Conservation (phyloP, 371 early-diverging fungal species). For the Mucor plumbeus region DNA sequence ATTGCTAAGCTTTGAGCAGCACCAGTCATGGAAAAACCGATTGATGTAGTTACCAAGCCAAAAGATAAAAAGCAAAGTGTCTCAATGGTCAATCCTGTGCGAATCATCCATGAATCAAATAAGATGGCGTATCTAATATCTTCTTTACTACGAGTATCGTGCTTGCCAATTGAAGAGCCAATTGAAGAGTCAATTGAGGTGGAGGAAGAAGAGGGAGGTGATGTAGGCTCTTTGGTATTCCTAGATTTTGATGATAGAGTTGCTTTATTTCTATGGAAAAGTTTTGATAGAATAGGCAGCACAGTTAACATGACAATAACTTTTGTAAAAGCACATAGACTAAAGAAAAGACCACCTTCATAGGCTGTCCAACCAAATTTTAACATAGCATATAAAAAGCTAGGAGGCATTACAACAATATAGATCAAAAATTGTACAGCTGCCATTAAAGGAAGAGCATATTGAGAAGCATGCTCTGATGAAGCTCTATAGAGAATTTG, state of each 20-base stretch:
- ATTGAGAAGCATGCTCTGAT: slow-evolving; percentile 13
- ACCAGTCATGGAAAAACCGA: slow-evolving; percentile 34
- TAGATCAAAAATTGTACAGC: slow-evolving; percentile 32
- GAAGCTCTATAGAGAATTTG: slow-evolving; percentile 23
- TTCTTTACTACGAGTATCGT: neutral
- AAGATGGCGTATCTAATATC: slow-evolving; percentile 8
- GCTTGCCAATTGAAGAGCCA: neutral
- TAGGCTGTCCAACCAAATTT: slow-evolving; percentile 50
- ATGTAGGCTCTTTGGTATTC: neutral
- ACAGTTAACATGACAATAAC: slow-evolving; percentile 31
- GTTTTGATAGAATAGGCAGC: slow-evolving; percentile 34
- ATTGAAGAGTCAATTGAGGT: neutral
- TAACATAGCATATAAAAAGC: slow-evolving; percentile 51
- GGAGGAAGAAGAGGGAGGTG: neutral
- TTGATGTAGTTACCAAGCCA: slow-evolving; percentile 35
- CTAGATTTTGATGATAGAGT: neutral
- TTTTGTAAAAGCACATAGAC: slow-evolving; percentile 26
- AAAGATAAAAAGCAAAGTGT: slow-evolving; percentile 39
- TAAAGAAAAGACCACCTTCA: slow-evolving; percentile 45
- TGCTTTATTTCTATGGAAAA: slow-evolving; percentile 20
- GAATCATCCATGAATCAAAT: slow-evolving; percentile 59
- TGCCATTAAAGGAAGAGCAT: slow-evolving; percentile 36
- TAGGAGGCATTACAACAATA: slow-evolving; percentile 40
- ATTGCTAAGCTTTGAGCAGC: slow-evolving; percentile 45
- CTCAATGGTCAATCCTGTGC: slow-evolving; percentile 46